Base-by-base conservation (phyloP, 1,284 basidiomycete species). In the Tilletiopsis washingtonensis region DNA sequence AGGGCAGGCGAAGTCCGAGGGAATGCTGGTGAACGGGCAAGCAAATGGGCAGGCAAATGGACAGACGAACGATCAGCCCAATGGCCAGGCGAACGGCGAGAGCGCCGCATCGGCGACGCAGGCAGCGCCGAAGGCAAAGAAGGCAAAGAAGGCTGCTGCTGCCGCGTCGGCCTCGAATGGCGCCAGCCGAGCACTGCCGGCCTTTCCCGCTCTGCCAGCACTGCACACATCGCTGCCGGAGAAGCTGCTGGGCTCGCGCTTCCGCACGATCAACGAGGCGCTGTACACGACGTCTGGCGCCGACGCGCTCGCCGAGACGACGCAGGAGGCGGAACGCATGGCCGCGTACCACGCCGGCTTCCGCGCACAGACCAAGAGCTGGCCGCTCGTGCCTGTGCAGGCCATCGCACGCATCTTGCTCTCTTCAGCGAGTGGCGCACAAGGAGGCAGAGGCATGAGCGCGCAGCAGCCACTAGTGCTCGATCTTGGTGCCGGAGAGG, bases 401-500 rank as follows among this genome's bases (percentile, higher is more conserved):
- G 47, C 56, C 11, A 66, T 73, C 23, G 67, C 53, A 2, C 54
- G 60, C 23, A 48, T 67, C 5, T 54, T 64, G 26, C 45, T 9
- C 42, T 21, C 14, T 26, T 17, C 29, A 53, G 17, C 5, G 27
- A 32, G 9, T 34, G 36, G 24, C 23, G 29, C 29, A 15, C 15
- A 49, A 20, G 20, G 9, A 27, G 44, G 37, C 40, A 54, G 43
- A 40, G 37, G 40, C 27, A 50, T 36, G 17, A 27, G 21, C 24
- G 11, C 23, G 39, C 12, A 25, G n/a, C 61, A 64, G 2, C 84
- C 84, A 0, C 76, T 97, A 53, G 82, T 99, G 42, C 90, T 83
- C 20, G 94, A 99, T 75, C 78, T 98, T 20, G 94, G 94, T 5
- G 97, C 91, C 60, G 94, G 94, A 12, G 91, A 97, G 69, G 94